phyloP scores from a whole-genome alignment of 495 filamentous ascomycete genomes.

The Daldinia vernicosa region DNA sequence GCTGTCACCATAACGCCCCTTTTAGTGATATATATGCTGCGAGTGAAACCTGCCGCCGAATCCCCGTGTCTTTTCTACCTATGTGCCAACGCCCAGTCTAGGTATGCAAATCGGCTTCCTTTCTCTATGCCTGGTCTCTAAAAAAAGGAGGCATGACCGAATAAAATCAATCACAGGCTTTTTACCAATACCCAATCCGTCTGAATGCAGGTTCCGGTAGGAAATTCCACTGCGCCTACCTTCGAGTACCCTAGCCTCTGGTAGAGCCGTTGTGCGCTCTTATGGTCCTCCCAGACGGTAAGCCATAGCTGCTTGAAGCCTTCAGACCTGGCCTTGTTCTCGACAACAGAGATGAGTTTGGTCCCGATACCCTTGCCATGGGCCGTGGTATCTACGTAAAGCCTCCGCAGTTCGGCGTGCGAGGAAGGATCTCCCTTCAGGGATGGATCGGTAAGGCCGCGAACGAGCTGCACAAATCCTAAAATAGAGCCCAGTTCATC shows the following conservation, averaged over 20 bases:
- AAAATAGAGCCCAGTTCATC: conserved; percentile 35
- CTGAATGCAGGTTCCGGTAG: conserved; percentile 45
- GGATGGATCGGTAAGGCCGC: conserved; percentile 46
- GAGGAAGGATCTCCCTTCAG: conserved; percentile 35
- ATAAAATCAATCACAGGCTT: neutral
- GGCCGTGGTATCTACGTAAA: conserved; percentile 49
- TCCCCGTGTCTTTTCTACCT: neutral
- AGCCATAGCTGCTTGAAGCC: conserved; percentile 52
- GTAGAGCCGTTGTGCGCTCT: conserved; percentile 48
- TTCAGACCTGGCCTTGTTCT: conserved; percentile 46
- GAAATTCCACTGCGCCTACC: conserved; percentile 48
- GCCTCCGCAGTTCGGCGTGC: conserved; percentile 50
- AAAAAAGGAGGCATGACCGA: neutral
- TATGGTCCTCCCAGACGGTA: conserved; percentile 55
- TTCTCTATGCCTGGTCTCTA: neutral
- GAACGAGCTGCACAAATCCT: conserved; percentile 51
- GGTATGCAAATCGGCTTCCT: neutral
- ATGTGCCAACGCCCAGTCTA: neutral
- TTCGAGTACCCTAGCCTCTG: conserved; percentile 45
- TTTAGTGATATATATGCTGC: neutral
- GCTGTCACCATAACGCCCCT: neutral
- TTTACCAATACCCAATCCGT: conserved; percentile 46
- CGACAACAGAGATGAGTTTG: conserved; percentile 44
- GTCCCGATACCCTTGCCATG: conserved; percentile 50
- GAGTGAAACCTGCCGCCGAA: neutral